Base-by-base conservation (phyloP, 306 rosid species). In the Calophaca sinica region DNA sequence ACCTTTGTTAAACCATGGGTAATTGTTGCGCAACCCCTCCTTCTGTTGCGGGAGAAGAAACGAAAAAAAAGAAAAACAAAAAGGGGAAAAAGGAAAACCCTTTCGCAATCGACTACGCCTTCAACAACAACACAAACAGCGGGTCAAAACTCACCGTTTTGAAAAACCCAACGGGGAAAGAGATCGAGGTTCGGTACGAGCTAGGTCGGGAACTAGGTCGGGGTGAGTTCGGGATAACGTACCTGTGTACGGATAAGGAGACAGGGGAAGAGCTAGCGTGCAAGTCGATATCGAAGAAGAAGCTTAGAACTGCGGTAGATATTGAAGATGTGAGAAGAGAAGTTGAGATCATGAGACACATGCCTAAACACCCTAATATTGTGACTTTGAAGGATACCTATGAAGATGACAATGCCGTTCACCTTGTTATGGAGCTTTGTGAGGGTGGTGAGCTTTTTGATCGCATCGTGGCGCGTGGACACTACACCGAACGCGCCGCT, bases 351-450 rank as follows among this genome's bases (percentile, higher is more conserved):
- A 94, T 94, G 99, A 84, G 68, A 63, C 90, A 89, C 63, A 62
- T 92, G 79, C 96, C 99, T 0, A 6, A 59, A 12, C 99, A 92
- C 20, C 85, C 75, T 1, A 94, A 94, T 52, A 88, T 94, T 28
- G 99, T 94, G 10, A 80, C 60, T 44, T 82, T 94, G 72, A 92
- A 88, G 75, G 98, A 92, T 39, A 90, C 99, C 0, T 96, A 83
- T 4, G 99, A 96, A 68, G 99, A 96, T 39, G 97, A 90, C 44
- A 68, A 68, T 68, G 97, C 90, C 3, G 99, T 96, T 29, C 99
- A 96, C 39, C 85, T 96, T n/a, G 99, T 96, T 10, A 96, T 96
- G 99, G 99, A 96, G 90, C 84, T 96, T 13, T 96, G 99, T 14
- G 99, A 92, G 48, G 99, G 99, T 0, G 99, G 99, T 0, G 99